Percentiles rank a stretch among this genome's conserved stretches.
Conservation (phyloP, 2,329 filamentous ascomycete species). For the Hypoxylon rubiginosum region DNA sequence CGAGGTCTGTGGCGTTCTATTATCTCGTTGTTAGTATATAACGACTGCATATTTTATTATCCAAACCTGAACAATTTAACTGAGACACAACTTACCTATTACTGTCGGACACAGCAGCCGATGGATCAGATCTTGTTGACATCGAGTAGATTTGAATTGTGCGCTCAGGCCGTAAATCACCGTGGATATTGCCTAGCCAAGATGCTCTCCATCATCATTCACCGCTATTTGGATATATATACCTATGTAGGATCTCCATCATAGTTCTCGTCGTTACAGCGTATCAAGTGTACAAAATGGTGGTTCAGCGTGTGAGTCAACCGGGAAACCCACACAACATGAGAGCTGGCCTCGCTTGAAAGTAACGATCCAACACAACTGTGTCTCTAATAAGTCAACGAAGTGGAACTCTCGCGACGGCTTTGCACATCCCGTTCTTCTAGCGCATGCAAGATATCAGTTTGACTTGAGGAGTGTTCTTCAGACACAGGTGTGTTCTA, state of each 20-base stretch:
- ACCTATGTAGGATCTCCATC: background rate
- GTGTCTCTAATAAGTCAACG: constrained; percentile 8
- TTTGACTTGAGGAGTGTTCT: background rate
- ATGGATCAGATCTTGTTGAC: constrained; percentile 21
- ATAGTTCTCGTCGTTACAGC: background rate
- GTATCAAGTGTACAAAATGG: constrained; percentile 11
- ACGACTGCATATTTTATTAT: background rate
- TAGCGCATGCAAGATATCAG: background rate
- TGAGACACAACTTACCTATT: constrained; percentile 21
- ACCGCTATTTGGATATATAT: constrained; percentile 36
- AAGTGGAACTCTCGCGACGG: background rate
- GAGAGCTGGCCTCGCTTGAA: background rate
- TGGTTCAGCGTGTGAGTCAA: background rate
- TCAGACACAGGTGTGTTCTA: constrained; percentile 22
- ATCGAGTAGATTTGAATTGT: constrained; percentile 6
- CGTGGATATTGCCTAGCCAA: constrained; percentile 6
- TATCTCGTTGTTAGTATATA: constrained; percentile 7
- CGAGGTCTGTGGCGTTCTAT: constrained; percentile 14
- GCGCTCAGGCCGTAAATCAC: background rate
- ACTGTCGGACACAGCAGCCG: constrained; percentile 19
- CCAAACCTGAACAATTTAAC: background rate
- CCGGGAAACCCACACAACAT: background rate
- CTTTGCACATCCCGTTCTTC: background rate
- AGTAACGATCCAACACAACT: constrained; percentile 20
- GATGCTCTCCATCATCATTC: constrained; percentile 12